Conservation (phyloP, 2,329 filamentous ascomycete species). For the Drechslerella dactyloides region DNA sequence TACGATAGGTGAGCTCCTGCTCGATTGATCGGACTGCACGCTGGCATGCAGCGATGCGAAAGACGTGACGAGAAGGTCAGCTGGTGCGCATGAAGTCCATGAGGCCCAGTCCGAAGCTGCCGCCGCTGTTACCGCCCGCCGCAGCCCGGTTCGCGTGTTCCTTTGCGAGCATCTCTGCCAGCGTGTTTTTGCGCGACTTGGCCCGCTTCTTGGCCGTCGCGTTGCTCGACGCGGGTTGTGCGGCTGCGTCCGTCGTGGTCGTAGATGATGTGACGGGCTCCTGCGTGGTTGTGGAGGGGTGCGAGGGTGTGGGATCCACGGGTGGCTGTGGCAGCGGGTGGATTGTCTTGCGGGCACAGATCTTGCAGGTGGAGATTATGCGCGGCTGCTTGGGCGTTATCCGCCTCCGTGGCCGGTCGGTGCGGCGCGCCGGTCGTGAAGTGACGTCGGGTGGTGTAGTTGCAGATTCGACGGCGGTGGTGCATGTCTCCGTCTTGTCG, state of each 20-base stretch:
- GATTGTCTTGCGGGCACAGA: conserved; percentile 29
- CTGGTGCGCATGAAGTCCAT: conserved; percentile 54
- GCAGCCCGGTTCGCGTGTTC: conserved; percentile 40
- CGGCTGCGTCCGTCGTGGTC: not conserved
- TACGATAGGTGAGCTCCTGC: too few species aligned
- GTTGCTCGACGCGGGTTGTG: conserved; percentile 13
- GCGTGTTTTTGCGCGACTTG: conserved; percentile 45
- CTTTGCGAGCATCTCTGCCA: conserved; percentile 41
- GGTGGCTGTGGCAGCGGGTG: conserved; percentile 19
- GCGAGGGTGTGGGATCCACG: not conserved
- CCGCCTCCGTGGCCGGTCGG: conserved; percentile 9
- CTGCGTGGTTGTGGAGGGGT: not conserved
- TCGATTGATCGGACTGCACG: too few species aligned
- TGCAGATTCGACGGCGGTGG: not conserved
- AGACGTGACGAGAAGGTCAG: too few species aligned
- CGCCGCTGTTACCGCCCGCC: conserved; percentile 8
- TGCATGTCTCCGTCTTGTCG: conserved; percentile 15
- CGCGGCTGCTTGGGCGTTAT: conserved; percentile 22
- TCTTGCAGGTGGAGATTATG: conserved; percentile 44
- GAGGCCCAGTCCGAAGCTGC: conserved; percentile 52
- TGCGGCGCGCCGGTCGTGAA: not conserved
- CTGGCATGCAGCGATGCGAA: too few species aligned
- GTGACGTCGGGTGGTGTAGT: not conserved
- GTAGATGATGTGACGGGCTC: not conserved
- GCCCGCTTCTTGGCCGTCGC: conserved; percentile 41